These are phyloP conservation scores for Arthroderma sp. DNA, from an alignment of 2,329 filamentous ascomycete species.

Conservation along the genomic window DNA sequence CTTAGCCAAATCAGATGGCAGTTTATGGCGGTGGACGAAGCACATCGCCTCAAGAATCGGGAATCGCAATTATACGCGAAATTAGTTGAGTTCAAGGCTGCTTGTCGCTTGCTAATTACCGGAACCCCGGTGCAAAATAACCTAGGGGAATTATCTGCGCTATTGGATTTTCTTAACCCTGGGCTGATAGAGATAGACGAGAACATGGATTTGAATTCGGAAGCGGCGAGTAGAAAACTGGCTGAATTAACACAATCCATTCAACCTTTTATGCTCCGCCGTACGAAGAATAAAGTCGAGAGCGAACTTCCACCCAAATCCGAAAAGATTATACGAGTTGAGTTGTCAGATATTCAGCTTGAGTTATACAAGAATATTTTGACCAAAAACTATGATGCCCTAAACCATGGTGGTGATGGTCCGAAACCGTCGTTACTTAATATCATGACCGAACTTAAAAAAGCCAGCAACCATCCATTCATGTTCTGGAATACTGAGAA, in stretches of 20 bases:
- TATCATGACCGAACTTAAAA: constrained; percentile 99
- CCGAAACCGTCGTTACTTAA: constrained; percentile 93
- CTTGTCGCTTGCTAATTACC: constrained; percentile 83
- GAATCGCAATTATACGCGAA: constrained; percentile 87
- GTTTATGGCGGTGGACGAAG: constrained; percentile 89
- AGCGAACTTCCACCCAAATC: constrained; percentile 93
- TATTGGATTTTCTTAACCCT: constrained; percentile 96
- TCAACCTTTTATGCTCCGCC: constrained; percentile 84
- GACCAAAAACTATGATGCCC: constrained; percentile 85
- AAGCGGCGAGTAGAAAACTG: constrained; percentile 75
- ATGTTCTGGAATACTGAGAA: constrained; percentile 95
- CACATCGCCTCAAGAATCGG: constrained; percentile 89
- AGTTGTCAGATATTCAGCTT: constrained; percentile 87
- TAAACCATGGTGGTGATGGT: constrained; percentile 79
- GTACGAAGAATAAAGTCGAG: constrained; percentile 95
- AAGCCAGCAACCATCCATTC: constrained; percentile 96
- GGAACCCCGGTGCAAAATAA: constrained; percentile 98
- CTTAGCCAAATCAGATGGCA: constrained; percentile 92
- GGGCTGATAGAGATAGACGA: constrained; percentile 83
- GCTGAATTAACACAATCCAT: constrained; percentile 74
- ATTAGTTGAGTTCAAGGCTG: constrained; percentile 72
- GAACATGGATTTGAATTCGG: constrained; percentile 70
- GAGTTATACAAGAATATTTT: constrained; percentile 99
- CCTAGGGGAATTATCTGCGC: constrained; percentile 74
- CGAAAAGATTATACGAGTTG: constrained; percentile 96